These are phyloP conservation scores for Xylariales sp. DNA, from an alignment of 2,329 filamentous ascomycete species.

Conservation along the genomic window DNA sequence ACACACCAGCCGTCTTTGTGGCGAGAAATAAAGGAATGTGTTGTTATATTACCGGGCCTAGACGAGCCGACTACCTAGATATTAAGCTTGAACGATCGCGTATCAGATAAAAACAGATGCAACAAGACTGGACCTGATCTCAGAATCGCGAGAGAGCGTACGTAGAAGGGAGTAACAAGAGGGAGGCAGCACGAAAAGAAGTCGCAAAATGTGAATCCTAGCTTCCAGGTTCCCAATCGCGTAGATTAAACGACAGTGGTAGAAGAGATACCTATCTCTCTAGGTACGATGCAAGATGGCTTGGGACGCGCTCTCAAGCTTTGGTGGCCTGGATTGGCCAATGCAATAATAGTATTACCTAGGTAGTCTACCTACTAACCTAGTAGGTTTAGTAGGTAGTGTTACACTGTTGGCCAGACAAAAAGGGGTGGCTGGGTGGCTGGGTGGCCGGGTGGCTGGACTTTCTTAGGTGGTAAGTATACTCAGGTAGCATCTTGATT, in stretches of 20 bases:
- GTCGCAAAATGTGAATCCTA: too few species aligned
- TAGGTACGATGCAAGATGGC: background rate
- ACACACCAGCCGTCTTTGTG: background rate
- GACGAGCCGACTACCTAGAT: background rate
- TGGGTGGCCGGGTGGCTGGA: too few species aligned
- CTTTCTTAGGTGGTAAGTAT: too few species aligned
- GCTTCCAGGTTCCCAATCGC: background rate
- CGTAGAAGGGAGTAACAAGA: background rate
- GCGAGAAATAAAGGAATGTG: slow-evolving; percentile 17
- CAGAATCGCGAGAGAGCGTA: background rate
- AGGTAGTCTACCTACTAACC: too few species aligned
- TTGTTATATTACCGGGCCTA: background rate
- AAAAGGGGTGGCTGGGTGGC: slow-evolving; percentile 31
- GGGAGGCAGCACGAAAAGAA: background rate
- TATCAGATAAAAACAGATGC: background rate
- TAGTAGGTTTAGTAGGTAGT: background rate
- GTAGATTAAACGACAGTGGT: background rate
- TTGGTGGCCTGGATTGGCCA: slow-evolving; percentile 32
- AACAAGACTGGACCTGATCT: background rate
- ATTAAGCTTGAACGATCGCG: background rate
- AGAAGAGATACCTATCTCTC: background rate
- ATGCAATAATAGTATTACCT: slow-evolving; percentile 10
- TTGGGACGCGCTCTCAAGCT: slow-evolving; percentile 25
- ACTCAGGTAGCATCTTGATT: slow-evolving; percentile 17
- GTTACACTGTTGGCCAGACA: slow-evolving; percentile 35